Percentiles rank a stretch among this genome's conserved stretches.
Conservation (phyloP, 805 yeast species). For the Myxozyma monticola region DNA sequence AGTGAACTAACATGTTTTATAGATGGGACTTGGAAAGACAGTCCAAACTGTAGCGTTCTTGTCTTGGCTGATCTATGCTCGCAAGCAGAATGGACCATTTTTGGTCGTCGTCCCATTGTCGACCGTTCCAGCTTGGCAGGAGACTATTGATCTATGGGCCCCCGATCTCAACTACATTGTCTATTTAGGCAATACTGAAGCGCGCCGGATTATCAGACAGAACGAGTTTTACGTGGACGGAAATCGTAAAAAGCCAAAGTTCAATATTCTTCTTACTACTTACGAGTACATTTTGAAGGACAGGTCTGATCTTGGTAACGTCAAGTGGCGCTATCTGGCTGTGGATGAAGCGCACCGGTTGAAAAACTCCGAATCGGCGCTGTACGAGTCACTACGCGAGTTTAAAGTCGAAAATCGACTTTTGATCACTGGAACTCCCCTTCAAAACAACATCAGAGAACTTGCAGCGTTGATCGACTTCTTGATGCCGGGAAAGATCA, state of each 20-base stretch:
- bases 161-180: slow-evolving; percentile 93
- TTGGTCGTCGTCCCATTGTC: slow-evolving; percentile 93
- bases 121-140: slow-evolving; percentile 99
- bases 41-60: slow-evolving; percentile 94
- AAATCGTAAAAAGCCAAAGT: slow-evolving; percentile 69
- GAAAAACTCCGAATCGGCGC: slow-evolving; percentile 89
- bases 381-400: slow-evolving; percentile 81
- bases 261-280: slow-evolving; percentile 89
- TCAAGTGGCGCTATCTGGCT: slow-evolving; percentile 94
- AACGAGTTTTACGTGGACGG: slow-evolving; percentile 73
- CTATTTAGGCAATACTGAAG: slow-evolving; percentile 86
- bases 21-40: slow-evolving; percentile 96
- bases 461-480: slow-evolving; percentile 92
- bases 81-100: slow-evolving; percentile 98
- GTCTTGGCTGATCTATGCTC: slow-evolving; percentile 91
- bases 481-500: slow-evolving; percentile 90
- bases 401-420: slow-evolving; percentile 82
- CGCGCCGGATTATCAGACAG: slow-evolving; percentile 79
- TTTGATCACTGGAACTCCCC: slow-evolving; percentile 95
- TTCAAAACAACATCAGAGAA: slow-evolving; percentile 93
- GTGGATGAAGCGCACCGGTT: slow-evolving; percentile 98
- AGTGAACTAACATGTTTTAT: no score
- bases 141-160: slow-evolving; percentile 95
- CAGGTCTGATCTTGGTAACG: slow-evolving; percentile 69
- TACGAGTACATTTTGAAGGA: slow-evolving; percentile 96